A percentile compares a stretch with the other conserved stretches of the same genome.
These are phyloP conservation scores for Aphanocladium album DNA, from an alignment of 2,329 filamentous ascomycete species.

Conservation along the genomic window DNA sequence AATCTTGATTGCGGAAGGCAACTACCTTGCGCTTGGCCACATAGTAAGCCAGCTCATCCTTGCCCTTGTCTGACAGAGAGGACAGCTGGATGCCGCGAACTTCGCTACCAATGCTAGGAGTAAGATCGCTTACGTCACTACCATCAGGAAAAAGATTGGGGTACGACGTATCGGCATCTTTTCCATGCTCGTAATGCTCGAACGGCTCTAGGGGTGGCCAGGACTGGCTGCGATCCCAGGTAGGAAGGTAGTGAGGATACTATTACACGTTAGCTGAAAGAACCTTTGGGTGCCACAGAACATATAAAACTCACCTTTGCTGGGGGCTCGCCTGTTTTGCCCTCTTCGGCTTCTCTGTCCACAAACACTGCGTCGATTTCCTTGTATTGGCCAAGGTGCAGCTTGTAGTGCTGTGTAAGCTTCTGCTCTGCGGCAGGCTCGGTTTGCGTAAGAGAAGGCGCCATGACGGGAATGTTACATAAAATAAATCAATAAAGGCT, in stretches of 20 bases:
- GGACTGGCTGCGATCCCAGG: conserved; percentile 52
- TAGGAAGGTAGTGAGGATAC: conserved; percentile 48
- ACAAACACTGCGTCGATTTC: conserved; percentile 24
- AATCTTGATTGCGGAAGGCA: conserved; percentile 63
- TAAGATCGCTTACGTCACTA: conserved; percentile 41
- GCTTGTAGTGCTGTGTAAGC: conserved; percentile 16
- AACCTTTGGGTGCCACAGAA: no score
- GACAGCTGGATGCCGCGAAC: conserved; percentile 59
- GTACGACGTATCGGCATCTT: conserved; percentile 57
- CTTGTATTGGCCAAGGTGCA: conserved; percentile 27
- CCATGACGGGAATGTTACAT: conserved; percentile 1
- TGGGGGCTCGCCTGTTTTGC: conserved; percentile 22
- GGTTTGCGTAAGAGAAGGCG: conserved; percentile 11
- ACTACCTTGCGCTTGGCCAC: conserved; percentile 64
- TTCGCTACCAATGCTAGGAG: conserved; percentile 60
- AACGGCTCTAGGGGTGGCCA: conserved; percentile 57
- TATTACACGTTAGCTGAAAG: conserved; percentile 3
- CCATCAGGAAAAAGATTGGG: conserved; percentile 51
- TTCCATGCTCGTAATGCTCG: conserved; percentile 61
- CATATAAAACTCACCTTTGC: conserved; percentile 22
- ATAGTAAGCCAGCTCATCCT: conserved; percentile 62
- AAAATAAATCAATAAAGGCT: not conserved
- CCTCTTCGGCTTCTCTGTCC: conserved; percentile 24
- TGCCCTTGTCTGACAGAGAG: conserved; percentile 54
- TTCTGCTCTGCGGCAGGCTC: conserved; percentile 1